These are phyloP conservation scores for Micromonas commoda DNA, from an alignment of 139 green algal species.

Conservation along the genomic window DNA sequence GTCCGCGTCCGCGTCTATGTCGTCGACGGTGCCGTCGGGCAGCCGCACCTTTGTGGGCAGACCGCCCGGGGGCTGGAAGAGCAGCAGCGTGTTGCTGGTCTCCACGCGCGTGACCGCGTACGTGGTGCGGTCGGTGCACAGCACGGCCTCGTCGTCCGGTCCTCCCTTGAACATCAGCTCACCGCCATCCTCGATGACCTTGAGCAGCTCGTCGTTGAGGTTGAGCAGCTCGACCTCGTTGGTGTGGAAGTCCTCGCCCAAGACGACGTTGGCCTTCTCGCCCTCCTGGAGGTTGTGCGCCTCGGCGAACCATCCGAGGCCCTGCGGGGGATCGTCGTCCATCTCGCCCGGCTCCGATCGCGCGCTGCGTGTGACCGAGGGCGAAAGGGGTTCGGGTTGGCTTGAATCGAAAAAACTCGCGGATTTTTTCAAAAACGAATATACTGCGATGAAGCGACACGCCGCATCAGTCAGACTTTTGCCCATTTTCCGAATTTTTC, in stretches of 20 bases:
- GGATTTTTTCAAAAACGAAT: no score
- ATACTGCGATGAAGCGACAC: no score
- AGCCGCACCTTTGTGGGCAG: neutral
- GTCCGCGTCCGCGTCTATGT: neutral
- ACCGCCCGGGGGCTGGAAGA: neutral
- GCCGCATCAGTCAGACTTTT: no score
- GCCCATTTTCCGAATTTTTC: no score
- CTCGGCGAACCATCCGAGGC: neutral
- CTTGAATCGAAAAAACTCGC: no score
- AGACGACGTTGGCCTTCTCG: neutral
- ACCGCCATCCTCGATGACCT: neutral
- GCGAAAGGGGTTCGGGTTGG: no score
- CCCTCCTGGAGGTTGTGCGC: neutral
- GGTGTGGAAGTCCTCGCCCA: neutral
- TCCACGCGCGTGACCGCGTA: slow-evolving; percentile 28
- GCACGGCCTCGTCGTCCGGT: neutral
- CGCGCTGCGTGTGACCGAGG: no score
- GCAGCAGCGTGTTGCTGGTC: slow-evolving; percentile 20
- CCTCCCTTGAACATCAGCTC: slow-evolving; percentile 13
- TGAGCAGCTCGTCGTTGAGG: neutral
- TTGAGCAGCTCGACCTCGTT: neutral
- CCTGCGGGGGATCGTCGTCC: no score
- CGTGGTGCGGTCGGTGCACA: slow-evolving; percentile 22
- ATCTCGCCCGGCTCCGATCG: no score
- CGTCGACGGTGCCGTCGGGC: neutral